phyloP scores from a whole-genome alignment of 345 rosid species.

The Erucastrum elatum region DNA sequence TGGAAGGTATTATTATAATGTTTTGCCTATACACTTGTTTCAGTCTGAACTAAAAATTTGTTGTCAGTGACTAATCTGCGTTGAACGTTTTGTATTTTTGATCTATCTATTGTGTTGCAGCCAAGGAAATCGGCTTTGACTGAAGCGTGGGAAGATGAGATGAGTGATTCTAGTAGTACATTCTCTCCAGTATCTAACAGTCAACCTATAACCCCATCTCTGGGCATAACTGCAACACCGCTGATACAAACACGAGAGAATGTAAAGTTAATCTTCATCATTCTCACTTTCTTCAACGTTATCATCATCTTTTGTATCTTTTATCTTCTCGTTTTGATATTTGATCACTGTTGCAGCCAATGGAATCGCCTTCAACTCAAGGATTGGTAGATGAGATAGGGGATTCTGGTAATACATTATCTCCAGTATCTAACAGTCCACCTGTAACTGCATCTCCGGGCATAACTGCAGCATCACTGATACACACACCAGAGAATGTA shows the following conservation, averaged over 20 bases:
- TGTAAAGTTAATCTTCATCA: background rate
- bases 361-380: constrained; percentile 36
- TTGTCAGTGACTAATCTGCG: background rate
- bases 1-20: constrained; percentile 14
- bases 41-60: background rate
- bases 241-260: background rate
- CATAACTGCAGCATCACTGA: background rate
- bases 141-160: constrained; percentile 26
- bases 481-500: constrained; percentile 3
- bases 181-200: background rate
- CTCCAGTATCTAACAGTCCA: background rate
- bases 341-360: constrained; percentile 37
- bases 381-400: constrained; percentile 21
- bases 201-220: background rate
- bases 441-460: background rate
- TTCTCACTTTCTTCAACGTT: background rate
- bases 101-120: constrained; percentile 30
- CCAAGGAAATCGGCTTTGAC: constrained; percentile 37
- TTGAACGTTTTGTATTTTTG: background rate
- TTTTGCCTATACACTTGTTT: background rate
- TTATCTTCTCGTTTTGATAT: background rate
- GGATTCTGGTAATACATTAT: constrained; percentile 28
- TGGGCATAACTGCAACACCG: background rate
- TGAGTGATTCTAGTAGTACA: constrained; percentile 27
- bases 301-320: background rate